Evolutionary conservation across 2,329 filamentous ascomycete genomes (phyloP).

Genomic region (Penicillium occitanis): DNA sequence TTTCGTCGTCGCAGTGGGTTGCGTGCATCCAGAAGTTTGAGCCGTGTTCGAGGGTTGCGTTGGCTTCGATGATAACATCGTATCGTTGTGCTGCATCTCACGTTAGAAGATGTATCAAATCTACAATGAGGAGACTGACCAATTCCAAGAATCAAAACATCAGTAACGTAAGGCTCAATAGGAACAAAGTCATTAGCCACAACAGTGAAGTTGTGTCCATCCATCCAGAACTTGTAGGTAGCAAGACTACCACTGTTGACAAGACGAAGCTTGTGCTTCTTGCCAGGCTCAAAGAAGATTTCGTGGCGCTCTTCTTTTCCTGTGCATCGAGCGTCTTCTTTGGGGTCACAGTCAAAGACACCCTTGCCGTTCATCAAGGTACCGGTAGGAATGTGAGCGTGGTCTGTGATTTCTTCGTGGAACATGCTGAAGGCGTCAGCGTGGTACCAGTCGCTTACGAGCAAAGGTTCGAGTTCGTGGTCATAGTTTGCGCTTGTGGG

Average conservation of each 20-base stretch:
- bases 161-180: conserved; percentile 53
- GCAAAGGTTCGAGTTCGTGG: conserved; percentile 35
- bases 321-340: conserved; percentile 21
- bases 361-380: conserved; percentile 51
- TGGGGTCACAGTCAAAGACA: conserved; percentile 23
- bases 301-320: conserved; percentile 41
- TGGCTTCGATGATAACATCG: conserved; percentile 32
- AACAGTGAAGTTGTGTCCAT: conserved; percentile 55
- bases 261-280: conserved; percentile 30
- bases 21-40: conserved; percentile 45
- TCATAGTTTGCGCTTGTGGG: conserved; percentile 42
- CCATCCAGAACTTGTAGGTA: conserved; percentile 43
- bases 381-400: conserved; percentile 30
- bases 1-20: conserved; percentile 36
- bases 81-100: conserved; percentile 26
- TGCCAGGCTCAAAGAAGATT: conserved; percentile 49
- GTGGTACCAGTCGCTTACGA: conserved; percentile 38
- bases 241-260: conserved; percentile 31
- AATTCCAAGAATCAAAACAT: conserved; percentile 27
- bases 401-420: conserved; percentile 23
- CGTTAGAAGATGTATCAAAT: conserved; percentile 36
- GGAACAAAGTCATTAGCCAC: conserved; percentile 57
- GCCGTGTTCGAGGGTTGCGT: conserved; percentile 24
- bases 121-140: neutral
- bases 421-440: conserved; percentile 30